Evolutionary conservation across 371 early-diverging fungal genomes (phyloP).

Genomic region (Parasitella parasitica): DNA sequence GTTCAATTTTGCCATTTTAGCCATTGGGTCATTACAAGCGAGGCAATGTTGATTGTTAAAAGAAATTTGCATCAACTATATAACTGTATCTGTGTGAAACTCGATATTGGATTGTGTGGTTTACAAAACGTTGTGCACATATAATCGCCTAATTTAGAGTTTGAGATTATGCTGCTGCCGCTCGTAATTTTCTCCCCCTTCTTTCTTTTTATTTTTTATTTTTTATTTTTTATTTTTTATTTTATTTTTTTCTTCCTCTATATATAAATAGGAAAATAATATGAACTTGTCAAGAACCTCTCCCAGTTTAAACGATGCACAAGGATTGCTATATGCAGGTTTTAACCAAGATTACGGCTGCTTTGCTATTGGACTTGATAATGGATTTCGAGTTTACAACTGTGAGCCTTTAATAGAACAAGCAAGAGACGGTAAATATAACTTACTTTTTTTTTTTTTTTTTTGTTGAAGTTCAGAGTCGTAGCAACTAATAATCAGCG

Average conservation of each 20-base stretch:
- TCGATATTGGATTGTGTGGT: too few relatives aligned
- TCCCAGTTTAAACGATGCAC: conserved; percentile 52
- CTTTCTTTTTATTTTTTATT: neutral
- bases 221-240: neutral
- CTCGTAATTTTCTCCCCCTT: neutral
- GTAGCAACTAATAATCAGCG: neutral
- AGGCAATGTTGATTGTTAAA: too few relatives aligned
- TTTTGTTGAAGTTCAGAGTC: neutral
- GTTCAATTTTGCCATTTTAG: too few relatives aligned
- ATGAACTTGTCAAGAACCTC: conserved; percentile 64
- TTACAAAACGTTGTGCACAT: too few relatives aligned
- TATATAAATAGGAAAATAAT: neutral
- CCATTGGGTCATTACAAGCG: too few relatives aligned
- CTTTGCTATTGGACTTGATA: conserved; percentile 89
- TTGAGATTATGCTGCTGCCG: neutral
- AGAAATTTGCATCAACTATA: too few relatives aligned
- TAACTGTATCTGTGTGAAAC: too few relatives aligned
- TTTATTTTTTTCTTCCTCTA: too few relatives aligned
- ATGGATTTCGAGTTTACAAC: conserved; percentile 92
- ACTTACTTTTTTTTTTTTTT: conserved; percentile 1
- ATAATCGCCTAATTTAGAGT: neutral
- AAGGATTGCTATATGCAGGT: conserved; percentile 63
- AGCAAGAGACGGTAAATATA: conserved; percentile 68
- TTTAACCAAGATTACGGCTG: conserved; percentile 90
- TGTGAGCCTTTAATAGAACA: conserved; percentile 89